Evolutionary conservation across 2,329 filamentous ascomycete genomes (phyloP), one percentile per base, ranked within the genome.

Genomic region (Diaporthe australafricana): DNA sequence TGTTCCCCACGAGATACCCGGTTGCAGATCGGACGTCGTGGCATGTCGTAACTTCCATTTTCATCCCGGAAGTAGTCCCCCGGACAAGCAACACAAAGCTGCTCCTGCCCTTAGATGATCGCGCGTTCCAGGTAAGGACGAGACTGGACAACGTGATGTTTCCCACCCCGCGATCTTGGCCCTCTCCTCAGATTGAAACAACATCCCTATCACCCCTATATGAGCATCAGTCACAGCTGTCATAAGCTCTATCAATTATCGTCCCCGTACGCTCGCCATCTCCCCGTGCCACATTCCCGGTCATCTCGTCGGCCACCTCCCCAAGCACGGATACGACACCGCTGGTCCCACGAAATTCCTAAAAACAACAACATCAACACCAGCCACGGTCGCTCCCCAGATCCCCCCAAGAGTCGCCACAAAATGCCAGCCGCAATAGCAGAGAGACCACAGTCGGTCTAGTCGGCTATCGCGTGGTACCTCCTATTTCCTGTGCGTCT

Each of bases 241-340:
- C 38, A n/a, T 27, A 22, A 47, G 38, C 56, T 62, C 40, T 62
- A 45, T 62, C 56, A 40, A 47, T 14, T 45, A 45, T 62, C 56
- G 16, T 30, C 56, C 56, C 17, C 25, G 56, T 62, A 45, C 56
- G 56, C 56, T 47, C 56, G 22, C 42, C 12, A 62, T n/a, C 56
- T 9, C 53, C 22, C 53, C 32, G 56, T 62, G 38, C 56, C 25
- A 30, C 56, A n/a, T 22, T 25, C 25, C 25, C 25, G 38, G 56
- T 62, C 56, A 62, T 45, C 56, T 62, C 25, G 4, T 62, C 38
- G 56, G 7, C 56, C 56, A 62, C 27, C 25, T 30, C 56, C 40
- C 40, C 40, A 45, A 45, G 40, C 56, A 62, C 56, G 56, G 56
- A 30, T 45, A 62, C 56, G 56, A 22, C 38, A 62, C 56, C 25